Evolutionary conservation across 2,329 filamentous ascomycete genomes (phyloP), one percentile per base, ranked within the genome.

Genomic region (Dothidotthia symphoricarpi): DNA sequence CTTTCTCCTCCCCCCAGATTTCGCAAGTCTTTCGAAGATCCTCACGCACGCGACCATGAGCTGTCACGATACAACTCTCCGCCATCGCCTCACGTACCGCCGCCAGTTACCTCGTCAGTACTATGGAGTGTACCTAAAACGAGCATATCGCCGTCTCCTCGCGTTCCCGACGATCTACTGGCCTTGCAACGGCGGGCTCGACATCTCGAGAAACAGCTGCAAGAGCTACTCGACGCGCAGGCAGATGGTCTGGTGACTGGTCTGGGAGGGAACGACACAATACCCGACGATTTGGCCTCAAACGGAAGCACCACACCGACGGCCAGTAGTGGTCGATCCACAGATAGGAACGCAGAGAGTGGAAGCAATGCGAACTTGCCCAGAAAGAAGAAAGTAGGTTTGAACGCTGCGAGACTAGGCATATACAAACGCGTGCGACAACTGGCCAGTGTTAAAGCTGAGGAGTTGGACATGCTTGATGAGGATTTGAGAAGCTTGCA

Each of bases 401-500:
- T 89, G 11, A 73, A 74, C 17, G 75, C 76, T 13, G 83, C 84
- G 1, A 75, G 86, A n/a, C 73, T 75, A 17, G 83, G 81, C 0
- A 75, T 91, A 6, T 74, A 78, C 12, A 75, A 73, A 33, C 75
- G 78, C 32, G 85, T 90, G 61, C 69, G 74, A 3, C 78, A 81
- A 36, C 68, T 90, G 4, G 79, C 78, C 0, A 74, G 75, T 7
- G 68, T 90, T 16, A 88, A 88, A 58, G 70, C 71, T 3, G 83
- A 88, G 40, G 84, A 89, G 65, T 71, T 81, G n/a, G 71, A 74
- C 0, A 70, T 81, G 16, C 67, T 88, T 1, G 73, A 76, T 3
- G 67, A 71, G 1, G 78, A 83, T 2, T 61, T 86, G 24, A 67
- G 70, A 3, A 70, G 77, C 37, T 74, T 83, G 11, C 76, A 79